Evolutionary conservation across 805 yeast genomes (phyloP).

Genomic region (Suhomyces faveliae): DNA sequence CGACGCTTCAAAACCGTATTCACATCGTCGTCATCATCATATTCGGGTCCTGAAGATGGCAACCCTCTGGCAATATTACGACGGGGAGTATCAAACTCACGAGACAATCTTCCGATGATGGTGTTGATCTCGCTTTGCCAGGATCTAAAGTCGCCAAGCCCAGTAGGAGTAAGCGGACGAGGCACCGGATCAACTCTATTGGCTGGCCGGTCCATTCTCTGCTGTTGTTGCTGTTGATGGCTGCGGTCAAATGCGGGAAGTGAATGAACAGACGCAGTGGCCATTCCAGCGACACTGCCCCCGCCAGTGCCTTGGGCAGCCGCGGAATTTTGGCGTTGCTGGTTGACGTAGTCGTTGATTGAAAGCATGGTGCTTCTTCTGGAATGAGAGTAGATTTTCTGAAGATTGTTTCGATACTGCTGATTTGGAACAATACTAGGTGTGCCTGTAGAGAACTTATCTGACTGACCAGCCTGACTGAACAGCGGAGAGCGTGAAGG

Average conservation of each 20-base stretch:
- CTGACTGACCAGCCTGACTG: constrained; percentile 30
- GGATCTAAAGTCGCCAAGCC: constrained; percentile 42
- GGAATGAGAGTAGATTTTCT: constrained; percentile 44
- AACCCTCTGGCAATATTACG: not conserved
- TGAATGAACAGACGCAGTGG: constrained; percentile 14
- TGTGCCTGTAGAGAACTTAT: constrained; percentile 36
- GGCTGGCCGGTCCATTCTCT: constrained; percentile 1
- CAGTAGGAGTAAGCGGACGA: constrained; percentile 3
- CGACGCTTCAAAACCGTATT: constrained; percentile 20
- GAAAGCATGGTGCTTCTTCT: constrained; percentile 37
- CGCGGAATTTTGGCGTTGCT: constrained; percentile 24
- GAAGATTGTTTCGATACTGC: constrained; percentile 35
- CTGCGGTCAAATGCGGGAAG: constrained; percentile 9
- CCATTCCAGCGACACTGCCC: constrained; percentile 9
- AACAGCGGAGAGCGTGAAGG: constrained; percentile 38
- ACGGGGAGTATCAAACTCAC: constrained; percentile 26
- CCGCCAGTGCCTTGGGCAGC: constrained; percentile 10
- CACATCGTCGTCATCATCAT: constrained; percentile 16
- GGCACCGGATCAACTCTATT: not conserved
- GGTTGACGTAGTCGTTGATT: constrained; percentile 36
- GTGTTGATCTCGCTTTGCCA: constrained; percentile 57
- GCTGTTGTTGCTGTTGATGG: not conserved
- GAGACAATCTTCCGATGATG: constrained; percentile 44
- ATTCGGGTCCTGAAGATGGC: constrained; percentile 10
- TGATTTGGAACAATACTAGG: constrained; percentile 27